Conservation (phyloP, 208 protist species). For the Acanthamoeba culbertsoni region DNA sequence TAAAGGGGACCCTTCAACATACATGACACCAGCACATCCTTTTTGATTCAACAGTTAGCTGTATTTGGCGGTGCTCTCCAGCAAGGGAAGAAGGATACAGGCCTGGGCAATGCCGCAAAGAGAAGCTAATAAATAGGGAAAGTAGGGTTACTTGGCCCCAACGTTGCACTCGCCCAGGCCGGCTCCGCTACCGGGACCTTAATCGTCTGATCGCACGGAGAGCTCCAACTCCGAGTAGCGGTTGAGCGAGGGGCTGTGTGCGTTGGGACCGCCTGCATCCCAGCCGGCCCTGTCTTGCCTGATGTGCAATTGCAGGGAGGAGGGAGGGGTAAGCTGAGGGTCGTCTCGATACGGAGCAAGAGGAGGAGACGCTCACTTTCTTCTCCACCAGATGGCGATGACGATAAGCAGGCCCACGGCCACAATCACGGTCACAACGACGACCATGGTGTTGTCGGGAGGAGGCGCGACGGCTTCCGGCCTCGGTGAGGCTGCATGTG, state of each 20-base stretch:
- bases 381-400: slow-evolving; percentile 25
- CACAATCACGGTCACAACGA: not conserved
- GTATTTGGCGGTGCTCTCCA: no score
- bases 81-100: no score
- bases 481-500: not conserved
- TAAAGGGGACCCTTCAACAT: no score
- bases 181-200: no score
- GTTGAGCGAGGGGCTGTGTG: not conserved
- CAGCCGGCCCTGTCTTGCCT: not conserved
- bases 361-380: not conserved
- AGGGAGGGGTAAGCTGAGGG: not conserved
- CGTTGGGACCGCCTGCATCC: not conserved
- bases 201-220: not conserved
- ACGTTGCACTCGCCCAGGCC: no score
- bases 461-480: not conserved
- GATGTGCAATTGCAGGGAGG: not conserved
- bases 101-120: no score
- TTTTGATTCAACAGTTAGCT: no score
- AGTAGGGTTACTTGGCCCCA: no score
- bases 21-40: no score
- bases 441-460: not conserved
- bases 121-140: no score
- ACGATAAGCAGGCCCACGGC: not conserved
- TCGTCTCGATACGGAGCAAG: not conserved
- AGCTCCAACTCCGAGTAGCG: not conserved